Percentiles rank a stretch among this genome's conserved stretches.
phyloP scores from a whole-genome alignment of 2,329 filamentous ascomycete genomes.

The Dendrostoma leiphaemia region DNA sequence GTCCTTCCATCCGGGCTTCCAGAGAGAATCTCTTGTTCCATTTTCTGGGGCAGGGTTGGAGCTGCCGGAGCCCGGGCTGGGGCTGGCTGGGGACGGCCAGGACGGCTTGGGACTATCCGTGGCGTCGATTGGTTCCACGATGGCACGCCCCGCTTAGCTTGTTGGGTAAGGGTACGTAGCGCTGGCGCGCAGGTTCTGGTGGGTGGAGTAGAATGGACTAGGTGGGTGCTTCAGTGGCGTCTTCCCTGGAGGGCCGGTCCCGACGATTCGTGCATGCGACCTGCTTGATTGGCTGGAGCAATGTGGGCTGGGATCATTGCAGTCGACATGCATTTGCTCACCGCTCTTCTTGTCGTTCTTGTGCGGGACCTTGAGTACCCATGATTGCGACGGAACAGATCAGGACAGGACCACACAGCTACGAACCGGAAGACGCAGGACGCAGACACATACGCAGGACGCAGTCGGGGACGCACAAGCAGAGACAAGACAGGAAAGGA shows the following conservation, averaged over 20 bases:
- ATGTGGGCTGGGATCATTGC: conserved; percentile 25
- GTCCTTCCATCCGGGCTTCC: conserved; percentile 12
- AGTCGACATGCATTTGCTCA: conserved; percentile 22
- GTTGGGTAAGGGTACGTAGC: conserved; percentile 12
- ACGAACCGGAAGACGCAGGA: conserved; percentile 7
- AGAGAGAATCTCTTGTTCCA: conserved; percentile 11
- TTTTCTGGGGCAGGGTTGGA: conserved; percentile 11
- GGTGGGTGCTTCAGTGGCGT: conserved; percentile 19
- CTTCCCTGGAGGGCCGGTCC: conserved; percentile 18
- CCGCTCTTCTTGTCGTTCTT: conserved; percentile 21
- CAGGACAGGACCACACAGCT: conserved; percentile 4
- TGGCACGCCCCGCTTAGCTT: conserved; percentile 1
- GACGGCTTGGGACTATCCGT: conserved; percentile 4
- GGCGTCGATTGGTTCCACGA: conserved; percentile 14
- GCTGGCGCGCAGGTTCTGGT: conserved; percentile 6
- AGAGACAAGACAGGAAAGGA: conserved; percentile 11
- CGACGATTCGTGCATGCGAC: conserved; percentile 13
- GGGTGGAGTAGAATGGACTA: not conserved
- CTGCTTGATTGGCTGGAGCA: conserved; percentile 25
- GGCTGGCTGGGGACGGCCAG: conserved; percentile 5
- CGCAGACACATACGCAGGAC: conserved; percentile 10
- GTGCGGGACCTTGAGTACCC: conserved; percentile 17
- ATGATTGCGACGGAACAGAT: conserved; percentile 13
- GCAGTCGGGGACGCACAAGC: not conserved
- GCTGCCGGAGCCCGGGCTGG: conserved; percentile 9